Percentiles rank a stretch among this genome's conserved stretches.
phyloP scores from a whole-genome alignment of 2,329 filamentous ascomycete genomes.

The Bipolaris sorokiniana region DNA sequence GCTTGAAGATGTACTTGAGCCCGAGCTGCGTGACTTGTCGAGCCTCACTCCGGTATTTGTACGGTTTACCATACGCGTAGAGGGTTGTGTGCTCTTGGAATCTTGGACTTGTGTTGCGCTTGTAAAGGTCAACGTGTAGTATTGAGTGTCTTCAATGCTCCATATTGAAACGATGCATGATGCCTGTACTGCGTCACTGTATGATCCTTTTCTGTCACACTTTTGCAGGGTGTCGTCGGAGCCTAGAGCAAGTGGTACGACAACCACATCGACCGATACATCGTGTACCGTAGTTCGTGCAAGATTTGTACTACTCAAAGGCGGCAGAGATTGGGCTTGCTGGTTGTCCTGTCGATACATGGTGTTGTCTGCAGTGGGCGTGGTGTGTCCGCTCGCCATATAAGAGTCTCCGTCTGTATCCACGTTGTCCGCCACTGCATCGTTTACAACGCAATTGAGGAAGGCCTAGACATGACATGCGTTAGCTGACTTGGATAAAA shows the following conservation, averaged over 20 bases:
- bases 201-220: slow-evolving; percentile 21
- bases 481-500: background rate
- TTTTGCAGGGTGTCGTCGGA: slow-evolving; percentile 18
- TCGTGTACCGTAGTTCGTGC: slow-evolving; percentile 59
- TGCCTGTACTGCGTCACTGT: slow-evolving; percentile 58
- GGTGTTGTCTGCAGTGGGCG: slow-evolving; percentile 32
- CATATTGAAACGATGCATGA: slow-evolving; percentile 81
- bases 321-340: slow-evolving; percentile 23
- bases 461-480: slow-evolving; percentile 46
- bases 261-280: slow-evolving; percentile 70
- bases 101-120: slow-evolving; percentile 52
- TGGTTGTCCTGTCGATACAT: slow-evolving; percentile 12
- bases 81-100: slow-evolving; percentile 24
- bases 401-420: slow-evolving; percentile 19
- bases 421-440: slow-evolving; percentile 30
- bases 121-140: slow-evolving; percentile 78
- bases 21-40: slow-evolving; percentile 44
- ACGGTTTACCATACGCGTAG: slow-evolving; percentile 52
- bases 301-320: slow-evolving; percentile 46
- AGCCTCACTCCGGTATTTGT: slow-evolving; percentile 44
- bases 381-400: slow-evolving; percentile 35
- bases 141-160: slow-evolving; percentile 70
- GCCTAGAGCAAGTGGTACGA: slow-evolving; percentile 54
- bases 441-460: slow-evolving; percentile 52
- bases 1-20: slow-evolving; percentile 51